phyloP scores from a whole-genome alignment of 2,329 filamentous ascomycete genomes.

The Calonectria fujianensis region DNA sequence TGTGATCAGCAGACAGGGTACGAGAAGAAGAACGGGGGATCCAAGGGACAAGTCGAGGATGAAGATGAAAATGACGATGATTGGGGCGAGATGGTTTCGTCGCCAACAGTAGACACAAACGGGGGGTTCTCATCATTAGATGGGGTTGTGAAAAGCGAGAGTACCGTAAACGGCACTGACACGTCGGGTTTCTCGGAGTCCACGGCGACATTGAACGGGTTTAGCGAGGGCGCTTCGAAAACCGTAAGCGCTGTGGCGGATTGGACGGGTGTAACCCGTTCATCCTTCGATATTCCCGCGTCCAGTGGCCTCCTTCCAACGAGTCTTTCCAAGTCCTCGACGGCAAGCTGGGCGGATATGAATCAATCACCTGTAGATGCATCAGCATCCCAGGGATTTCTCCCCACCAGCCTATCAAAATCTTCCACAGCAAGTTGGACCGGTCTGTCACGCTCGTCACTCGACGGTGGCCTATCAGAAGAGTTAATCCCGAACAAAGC shows the following conservation, averaged over 20 bases:
- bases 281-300: constrained; percentile 41
- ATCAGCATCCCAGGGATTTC: constrained; percentile 36
- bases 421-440: constrained; percentile 46
- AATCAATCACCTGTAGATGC: constrained; percentile 29
- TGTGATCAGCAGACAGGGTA: constrained; percentile 1
- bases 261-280: constrained; percentile 28
- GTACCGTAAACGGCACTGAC: constrained; percentile 24
- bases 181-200: constrained; percentile 38
- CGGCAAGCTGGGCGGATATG: constrained; percentile 39
- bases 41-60: constrained; percentile 33
- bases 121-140: constrained; percentile 48
- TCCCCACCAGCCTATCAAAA: constrained; percentile 38
- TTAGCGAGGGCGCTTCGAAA: constrained; percentile 15
- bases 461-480: constrained; percentile 40
- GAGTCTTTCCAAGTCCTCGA: constrained; percentile 48
- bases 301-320: constrained; percentile 28
- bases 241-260: constrained; percentile 12
- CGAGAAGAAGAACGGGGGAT: neutral
- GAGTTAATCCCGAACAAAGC: constrained; percentile 39
- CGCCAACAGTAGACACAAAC: constrained; percentile 51
- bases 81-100: constrained; percentile 76
- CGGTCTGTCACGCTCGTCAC: constrained; percentile 37
- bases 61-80: constrained; percentile 67
- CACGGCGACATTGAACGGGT: constrained; percentile 39
- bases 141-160: constrained; percentile 33